phyloP scores from a whole-genome alignment of 306 rosid genomes.

The Lathyrus tuberosus region DNA sequence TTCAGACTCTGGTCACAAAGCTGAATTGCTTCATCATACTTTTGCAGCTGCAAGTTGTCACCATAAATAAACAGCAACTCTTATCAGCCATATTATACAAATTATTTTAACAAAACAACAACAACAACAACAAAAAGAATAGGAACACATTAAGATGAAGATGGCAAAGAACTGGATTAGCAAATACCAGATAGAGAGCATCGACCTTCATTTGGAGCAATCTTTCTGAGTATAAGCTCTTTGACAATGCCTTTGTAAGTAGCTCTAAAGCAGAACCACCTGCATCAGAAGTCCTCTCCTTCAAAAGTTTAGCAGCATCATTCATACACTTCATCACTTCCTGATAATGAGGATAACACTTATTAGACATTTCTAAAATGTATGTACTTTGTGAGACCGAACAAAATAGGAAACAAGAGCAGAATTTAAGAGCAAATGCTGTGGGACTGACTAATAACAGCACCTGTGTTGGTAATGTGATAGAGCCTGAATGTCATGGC shows the following conservation, averaged over 20 bases:
- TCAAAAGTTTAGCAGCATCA: conserved; percentile 62
- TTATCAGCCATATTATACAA: conserved; percentile 34
- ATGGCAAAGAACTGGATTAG: conserved; percentile 31
- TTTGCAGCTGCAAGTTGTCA: conserved; percentile 63
- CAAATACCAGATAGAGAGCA: conserved; percentile 72
- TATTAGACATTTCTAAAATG: conserved; percentile 29
- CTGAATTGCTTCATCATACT: conserved; percentile 74
- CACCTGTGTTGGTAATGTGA: background rate
- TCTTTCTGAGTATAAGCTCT: conserved; percentile 75
- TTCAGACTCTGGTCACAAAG: conserved; percentile 72
- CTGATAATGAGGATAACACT: conserved; percentile 53
- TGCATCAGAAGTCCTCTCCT: conserved; percentile 65
- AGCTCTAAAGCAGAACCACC: conserved; percentile 67
- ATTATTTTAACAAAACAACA: conserved; percentile 19
- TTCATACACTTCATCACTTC: conserved; percentile 60
- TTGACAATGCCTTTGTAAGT: conserved; percentile 69
- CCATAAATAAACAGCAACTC: conserved; percentile 38
- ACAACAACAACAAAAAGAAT: background rate
- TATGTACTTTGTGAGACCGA: conserved; percentile 7
- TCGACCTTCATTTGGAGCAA: conserved; percentile 91
- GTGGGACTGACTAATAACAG: conserved; percentile 20
- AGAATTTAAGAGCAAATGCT: conserved; percentile 26
- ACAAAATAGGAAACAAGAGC: conserved; percentile 22
- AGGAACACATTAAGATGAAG: conserved; percentile 29
- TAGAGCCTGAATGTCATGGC: conserved; percentile 1